Base-by-base conservation (phyloP, 768 basidiomycete species). In the Galerina marginata region DNA sequence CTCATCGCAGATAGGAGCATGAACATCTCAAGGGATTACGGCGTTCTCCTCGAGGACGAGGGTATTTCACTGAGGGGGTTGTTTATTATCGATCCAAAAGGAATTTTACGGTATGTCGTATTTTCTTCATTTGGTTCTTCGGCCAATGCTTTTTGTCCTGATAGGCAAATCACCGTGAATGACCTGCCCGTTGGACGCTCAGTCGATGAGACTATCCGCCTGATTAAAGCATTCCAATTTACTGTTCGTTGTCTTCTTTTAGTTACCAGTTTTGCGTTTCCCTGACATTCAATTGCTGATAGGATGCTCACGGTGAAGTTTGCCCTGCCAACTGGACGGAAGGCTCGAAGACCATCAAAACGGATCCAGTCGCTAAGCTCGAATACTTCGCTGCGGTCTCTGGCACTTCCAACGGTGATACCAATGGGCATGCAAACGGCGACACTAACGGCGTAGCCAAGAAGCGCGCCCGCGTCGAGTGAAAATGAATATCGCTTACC, bases 151-250 rank as follows among this genome's bases (percentile, higher is more conserved):
- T 10, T 40, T 50, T 50, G 15, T 20, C 4, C 2, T 7, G 5
- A 33, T 33, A 83, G 92, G 86, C 67, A 68, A 60, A 89, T 92
- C 66, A 93, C 92, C 56, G 81, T 96, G 62, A 96, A 96, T 71
- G 95, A 97, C 74, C 84, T 96, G 42, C 93, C 95, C 12, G 94
- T 96, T 50, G 95, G 95, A n/a, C 91, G 95, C 54, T 95, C 93
- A 2, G 95, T 96, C 55, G 94, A 95, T 39, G 95, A 97, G 79
- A 95, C 95, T 1, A 66, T 95, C 54, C 90, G 95, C 60, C 86
- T 97, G 50, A 79, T 97, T 77, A 88, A 96, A 75, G 95, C 95
- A 20, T 95, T 96, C 90, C 94, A 96, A 71, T 94, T 91, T 75
- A 87, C 86, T 11, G 91, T 92, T 70, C 29, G 29, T 33, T 43